Base-by-base conservation (phyloP, 108 stramenopile genomes). In the Skeletonema grethae region DNA sequence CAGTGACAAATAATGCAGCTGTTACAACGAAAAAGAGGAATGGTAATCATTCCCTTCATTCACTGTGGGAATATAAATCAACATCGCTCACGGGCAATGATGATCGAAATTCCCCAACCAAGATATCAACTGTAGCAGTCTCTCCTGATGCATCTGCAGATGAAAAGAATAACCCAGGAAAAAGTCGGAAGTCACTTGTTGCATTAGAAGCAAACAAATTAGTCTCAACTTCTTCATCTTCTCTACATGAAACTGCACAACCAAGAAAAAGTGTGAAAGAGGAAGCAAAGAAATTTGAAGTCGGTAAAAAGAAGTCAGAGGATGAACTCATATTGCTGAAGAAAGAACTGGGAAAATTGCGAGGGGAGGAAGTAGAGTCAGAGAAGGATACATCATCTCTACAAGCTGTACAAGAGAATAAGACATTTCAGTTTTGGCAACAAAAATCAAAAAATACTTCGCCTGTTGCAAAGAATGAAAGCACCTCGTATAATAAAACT, bases 321-420 rank as follows among this genome's bases (percentile, higher is more conserved):
- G 50, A 53, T 53, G 50, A 53, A 53, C 50, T 53, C 22, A 22
- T 22, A 53, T 53, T 53, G 50, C 50, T 53, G 8, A 53, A 53
- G 50, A 53, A 53, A 53, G 50, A 53, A 22, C 9, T 53, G 18
- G 50, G 22, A 22, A n/a, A 4, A 53, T n/a, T 53, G 18, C 50
- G 22, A 53, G 50, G 50, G 8, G 22, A 53, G 22, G 7, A 4
- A 22, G 50, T 7, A 22, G 50, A 53, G 50, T 7, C 50, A n/a
- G 22, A 53, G 50, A 53, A 53, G 22, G 50, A 53, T 22, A 24
- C 20, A 2, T 22, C 18, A 1, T 2, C 18, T 8, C 15, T 9
- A 24, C 15, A 53, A n/a, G 22, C 18, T 8, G 2, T 22, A 24
- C 15, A 53, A n/a, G 22, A 53, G 50, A 53, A 53, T 6, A 53